phyloP scores from a whole-genome alignment of 148 eudicot genomes.

The Diospyros lotus region DNA sequence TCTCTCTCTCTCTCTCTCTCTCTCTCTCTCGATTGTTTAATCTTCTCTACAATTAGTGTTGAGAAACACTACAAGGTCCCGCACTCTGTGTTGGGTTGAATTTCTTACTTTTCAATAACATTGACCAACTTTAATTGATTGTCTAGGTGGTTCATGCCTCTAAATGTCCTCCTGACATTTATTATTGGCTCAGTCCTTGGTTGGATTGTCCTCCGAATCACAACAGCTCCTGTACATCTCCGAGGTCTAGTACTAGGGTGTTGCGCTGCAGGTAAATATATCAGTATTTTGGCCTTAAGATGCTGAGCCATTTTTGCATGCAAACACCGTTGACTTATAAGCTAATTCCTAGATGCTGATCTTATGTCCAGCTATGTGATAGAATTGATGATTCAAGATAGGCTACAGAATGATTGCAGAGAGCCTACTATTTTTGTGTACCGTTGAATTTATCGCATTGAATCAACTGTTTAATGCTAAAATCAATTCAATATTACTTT shows the following conservation, averaged over 20 bases:
- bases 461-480: too few species aligned
- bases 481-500: too few species aligned
- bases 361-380: too few species aligned
- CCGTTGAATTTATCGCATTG: too few species aligned
- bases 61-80: not conserved
- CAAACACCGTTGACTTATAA: too few species aligned
- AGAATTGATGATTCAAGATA: too few species aligned
- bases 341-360: too few species aligned
- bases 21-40: not conserved
- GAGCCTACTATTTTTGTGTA: too few species aligned
- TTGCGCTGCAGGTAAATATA: constrained; percentile 55
- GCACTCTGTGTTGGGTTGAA: not conserved
- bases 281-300: too few species aligned
- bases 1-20: not conserved
- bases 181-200: constrained; percentile 63
- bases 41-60: not conserved
- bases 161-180: constrained; percentile 54
- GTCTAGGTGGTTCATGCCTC: constrained; percentile 74
- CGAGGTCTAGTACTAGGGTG: constrained; percentile 52
- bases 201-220: constrained; percentile 42
- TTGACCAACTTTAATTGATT: constrained; percentile 1
- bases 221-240: constrained; percentile 51
- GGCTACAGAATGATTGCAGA: too few species aligned
- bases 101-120: not conserved
- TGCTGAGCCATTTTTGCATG: too few species aligned